A percentile compares a stretch with the other conserved stretches of the same genome.
phyloP scores from a whole-genome alignment of 495 filamentous ascomycete genomes.

The Aspergillus haitiensis region DNA sequence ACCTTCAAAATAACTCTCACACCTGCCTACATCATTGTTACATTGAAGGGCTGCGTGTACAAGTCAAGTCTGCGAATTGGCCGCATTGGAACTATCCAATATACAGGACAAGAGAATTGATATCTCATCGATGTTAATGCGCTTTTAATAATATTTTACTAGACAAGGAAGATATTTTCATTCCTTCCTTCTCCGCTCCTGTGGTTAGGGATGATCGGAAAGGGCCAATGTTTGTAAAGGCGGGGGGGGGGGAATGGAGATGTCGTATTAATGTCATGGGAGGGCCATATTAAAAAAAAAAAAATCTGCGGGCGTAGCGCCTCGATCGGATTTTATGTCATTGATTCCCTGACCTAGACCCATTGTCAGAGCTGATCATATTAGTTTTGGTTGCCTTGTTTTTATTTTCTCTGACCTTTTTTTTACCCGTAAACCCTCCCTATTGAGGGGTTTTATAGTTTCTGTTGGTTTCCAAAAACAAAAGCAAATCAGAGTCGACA shows the following conservation, averaged over 20 bases:
- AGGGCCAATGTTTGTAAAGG: slow-evolving; percentile 9
- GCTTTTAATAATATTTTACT: background rate
- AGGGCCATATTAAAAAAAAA: slow-evolving; percentile 14
- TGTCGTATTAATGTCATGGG: slow-evolving; percentile 16
- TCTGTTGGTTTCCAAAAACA: slow-evolving; percentile 12
- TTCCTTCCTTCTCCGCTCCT: background rate
- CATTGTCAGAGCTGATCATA: slow-evolving; percentile 7
- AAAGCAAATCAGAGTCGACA: slow-evolving; percentile 17
- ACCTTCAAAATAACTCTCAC: slow-evolving; percentile 9
- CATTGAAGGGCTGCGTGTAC: slow-evolving; percentile 8
- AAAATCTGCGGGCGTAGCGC: slow-evolving; percentile 18
- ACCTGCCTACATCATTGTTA: slow-evolving; percentile 3
- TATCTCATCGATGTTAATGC: background rate
- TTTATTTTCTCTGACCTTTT: slow-evolving; percentile 7
- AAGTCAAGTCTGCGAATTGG: background rate
- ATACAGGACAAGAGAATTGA: background rate
- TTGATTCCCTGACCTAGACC: slow-evolving; percentile 1
- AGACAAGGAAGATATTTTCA: background rate
- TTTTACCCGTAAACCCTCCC: background rate
- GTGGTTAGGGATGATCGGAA: background rate
- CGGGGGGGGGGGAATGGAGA: slow-evolving; percentile 5
- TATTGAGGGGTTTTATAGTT: slow-evolving; percentile 14
- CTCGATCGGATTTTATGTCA: slow-evolving; percentile 16
- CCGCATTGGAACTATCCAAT: slow-evolving; percentile 3
- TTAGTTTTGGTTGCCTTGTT: slow-evolving; percentile 17